A percentile compares a stretch with the other conserved stretches of the same genome.
Evolutionary conservation across 371 early-diverging fungal genomes (phyloP).

Genomic region (Batrachochytrium dendrobatidis): DNA sequence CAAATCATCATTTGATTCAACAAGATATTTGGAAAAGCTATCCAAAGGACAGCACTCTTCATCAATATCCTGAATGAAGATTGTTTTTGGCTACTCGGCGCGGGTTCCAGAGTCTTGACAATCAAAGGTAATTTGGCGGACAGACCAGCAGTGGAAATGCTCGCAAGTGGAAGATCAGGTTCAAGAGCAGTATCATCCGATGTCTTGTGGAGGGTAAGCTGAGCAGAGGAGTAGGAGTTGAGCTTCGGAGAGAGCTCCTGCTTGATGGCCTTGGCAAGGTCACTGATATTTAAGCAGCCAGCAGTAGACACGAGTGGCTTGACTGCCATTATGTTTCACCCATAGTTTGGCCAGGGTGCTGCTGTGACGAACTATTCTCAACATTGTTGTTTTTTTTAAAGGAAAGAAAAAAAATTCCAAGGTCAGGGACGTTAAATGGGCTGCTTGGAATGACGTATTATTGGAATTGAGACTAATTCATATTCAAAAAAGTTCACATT

Average conservation of each 20-base stretch:
- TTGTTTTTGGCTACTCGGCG: background rate
- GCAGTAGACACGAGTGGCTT: background rate
- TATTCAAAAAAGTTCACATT: too few relatives aligned
- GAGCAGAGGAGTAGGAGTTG: background rate
- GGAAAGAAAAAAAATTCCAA: too few relatives aligned
- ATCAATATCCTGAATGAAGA: constrained; percentile 7
- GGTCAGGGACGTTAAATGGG: too few relatives aligned
- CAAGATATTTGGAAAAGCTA: constrained; percentile 4
- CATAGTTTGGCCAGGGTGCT: background rate
- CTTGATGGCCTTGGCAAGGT: background rate
- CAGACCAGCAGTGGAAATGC: too few relatives aligned
- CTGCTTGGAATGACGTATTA: too few relatives aligned
- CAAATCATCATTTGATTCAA: constrained; percentile 3
- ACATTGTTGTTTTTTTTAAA: background rate
- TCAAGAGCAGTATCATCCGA: background rate
- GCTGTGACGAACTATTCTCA: background rate
- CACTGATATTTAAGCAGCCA: constrained; percentile 1
- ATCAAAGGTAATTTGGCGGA: too few relatives aligned
- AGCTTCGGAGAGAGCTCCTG: background rate
- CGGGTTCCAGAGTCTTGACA: too few relatives aligned
- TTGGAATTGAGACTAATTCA: too few relatives aligned
- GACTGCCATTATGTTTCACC: background rate
- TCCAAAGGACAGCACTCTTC: constrained; percentile 4
- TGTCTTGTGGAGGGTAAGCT: background rate
- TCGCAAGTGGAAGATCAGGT: background rate